Evolutionary conservation across 345 rosid genomes (phyloP).

Genomic region (Crucihimalaya himalaica): DNA sequence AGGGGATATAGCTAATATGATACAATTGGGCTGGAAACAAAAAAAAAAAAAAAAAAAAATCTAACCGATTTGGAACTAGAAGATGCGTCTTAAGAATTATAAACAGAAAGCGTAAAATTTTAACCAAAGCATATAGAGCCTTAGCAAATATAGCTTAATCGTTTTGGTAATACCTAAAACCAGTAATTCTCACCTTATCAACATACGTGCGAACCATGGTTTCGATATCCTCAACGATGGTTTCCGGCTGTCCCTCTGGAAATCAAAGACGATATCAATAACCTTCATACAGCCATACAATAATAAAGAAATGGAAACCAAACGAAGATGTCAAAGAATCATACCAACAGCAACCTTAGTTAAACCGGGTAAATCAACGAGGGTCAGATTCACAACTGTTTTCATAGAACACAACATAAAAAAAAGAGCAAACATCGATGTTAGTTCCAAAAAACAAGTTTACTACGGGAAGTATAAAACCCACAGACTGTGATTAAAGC

Average conservation of each 20-base stretch:
- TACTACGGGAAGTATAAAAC: not conserved
- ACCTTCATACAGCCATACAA: not conserved
- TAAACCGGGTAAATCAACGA: slow-evolving; percentile 90
- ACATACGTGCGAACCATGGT: slow-evolving; percentile 87
- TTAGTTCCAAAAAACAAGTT: not conserved
- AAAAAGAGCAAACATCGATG: not conserved
- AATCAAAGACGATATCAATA: slow-evolving; percentile 26
- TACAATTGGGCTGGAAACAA: slow-evolving; percentile 71
- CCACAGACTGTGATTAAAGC: not conserved
- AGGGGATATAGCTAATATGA: slow-evolving; percentile 94
- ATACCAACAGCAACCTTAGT: slow-evolving; percentile 96
- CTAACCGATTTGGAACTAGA: slow-evolving; percentile 3
- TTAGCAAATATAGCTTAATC: not conserved
- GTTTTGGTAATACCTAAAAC: not conserved
- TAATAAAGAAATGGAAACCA: slow-evolving; percentile 3
- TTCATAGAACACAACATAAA: not conserved
- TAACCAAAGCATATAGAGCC: not conserved
- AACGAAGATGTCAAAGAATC: slow-evolving; percentile 10
- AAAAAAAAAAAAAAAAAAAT: slow-evolving; percentile 25
- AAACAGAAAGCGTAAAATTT: not conserved
- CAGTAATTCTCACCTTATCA: slow-evolving; percentile 65
- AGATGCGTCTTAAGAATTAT: not conserved
- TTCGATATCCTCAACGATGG: slow-evolving; percentile 82
- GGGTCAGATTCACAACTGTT: slow-evolving; percentile 95
- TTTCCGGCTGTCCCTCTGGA: slow-evolving; percentile 95